These are phyloP conservation scores for Candida sanyaensis DNA, from an alignment of 1,139 yeast species.

Conservation along the genomic window DNA sequence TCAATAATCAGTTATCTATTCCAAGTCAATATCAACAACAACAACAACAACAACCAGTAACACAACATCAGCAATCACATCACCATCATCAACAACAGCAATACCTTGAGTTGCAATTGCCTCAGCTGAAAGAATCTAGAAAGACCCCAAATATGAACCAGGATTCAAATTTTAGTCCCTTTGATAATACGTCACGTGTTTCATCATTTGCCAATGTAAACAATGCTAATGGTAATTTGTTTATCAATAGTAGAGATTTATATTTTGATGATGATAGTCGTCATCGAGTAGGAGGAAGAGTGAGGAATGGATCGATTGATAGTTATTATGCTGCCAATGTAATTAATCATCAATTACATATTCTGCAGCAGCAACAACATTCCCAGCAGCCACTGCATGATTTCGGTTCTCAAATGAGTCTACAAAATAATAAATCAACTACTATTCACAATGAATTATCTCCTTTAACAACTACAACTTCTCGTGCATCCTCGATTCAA, in stretches of 20 bases:
- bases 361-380: constrained; percentile 9
- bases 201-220: constrained; percentile 14
- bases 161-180: constrained; percentile 11
- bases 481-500: constrained; percentile 46
- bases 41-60: constrained; percentile 4
- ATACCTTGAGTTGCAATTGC: constrained; percentile 1
- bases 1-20: constrained; percentile 11
- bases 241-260: constrained; percentile 12
- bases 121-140: constrained; percentile 1
- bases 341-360: constrained; percentile 12
- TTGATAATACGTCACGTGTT: constrained; percentile 15
- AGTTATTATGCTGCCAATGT: constrained; percentile 19
- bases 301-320: constrained; percentile 19
- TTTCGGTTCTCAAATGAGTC: constrained; percentile 5
- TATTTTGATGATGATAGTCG: constrained; percentile 14
- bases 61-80: constrained; percentile 9
- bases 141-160: constrained; percentile 5
- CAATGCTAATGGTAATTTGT: constrained; percentile 5
- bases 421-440: constrained; percentile 6
- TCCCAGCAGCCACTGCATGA: constrained; percentile 7
- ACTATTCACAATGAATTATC: constrained; percentile 31
- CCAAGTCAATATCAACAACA: constrained; percentile 9
- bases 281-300: constrained; percentile 13
- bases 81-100: constrained; percentile 7
- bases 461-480: constrained; percentile 49